Evolutionary conservation across 768 basidiomycete genomes (phyloP).

Genomic region (Tulasnella sp.): DNA sequence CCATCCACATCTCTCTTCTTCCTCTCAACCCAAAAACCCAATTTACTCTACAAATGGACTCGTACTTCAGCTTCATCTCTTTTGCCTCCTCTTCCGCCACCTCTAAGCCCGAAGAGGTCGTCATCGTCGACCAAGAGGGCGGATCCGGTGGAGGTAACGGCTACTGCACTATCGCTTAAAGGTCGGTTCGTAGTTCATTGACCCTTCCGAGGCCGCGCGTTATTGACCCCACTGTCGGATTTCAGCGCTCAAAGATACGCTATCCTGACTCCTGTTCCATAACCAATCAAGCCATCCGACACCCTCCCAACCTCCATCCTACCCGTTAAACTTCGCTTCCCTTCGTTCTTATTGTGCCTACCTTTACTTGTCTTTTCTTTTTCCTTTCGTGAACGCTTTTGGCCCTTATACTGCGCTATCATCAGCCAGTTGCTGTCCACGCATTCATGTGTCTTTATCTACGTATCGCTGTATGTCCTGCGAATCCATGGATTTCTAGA

Average conservation of each 20-base stretch:
- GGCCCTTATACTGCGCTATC: not conserved
- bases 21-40: too few relatives aligned
- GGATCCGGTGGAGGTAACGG: too few relatives aligned
- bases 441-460: too few relatives aligned
- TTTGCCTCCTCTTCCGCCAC: too few relatives aligned
- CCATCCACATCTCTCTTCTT: not conserved
- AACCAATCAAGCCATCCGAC: not conserved
- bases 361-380: not conserved
- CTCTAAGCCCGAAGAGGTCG: too few relatives aligned
- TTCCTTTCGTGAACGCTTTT: not conserved
- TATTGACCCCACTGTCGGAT: not conserved
- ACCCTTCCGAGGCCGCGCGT: not conserved
- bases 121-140: too few relatives aligned
- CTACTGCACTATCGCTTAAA: too few relatives aligned
- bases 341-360: not conserved
- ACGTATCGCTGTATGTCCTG: too few relatives aligned
- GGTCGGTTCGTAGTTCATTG: too few relatives aligned
- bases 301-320: not conserved
- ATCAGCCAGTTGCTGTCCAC: not conserved
- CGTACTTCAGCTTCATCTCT: not conserved
- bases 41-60: too few relatives aligned
- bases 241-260: not conserved
- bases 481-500: not conserved
- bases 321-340: not conserved
- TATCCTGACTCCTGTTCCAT: not conserved